These are phyloP conservation scores for Lichtheimia hyalospora DNA, from an alignment of 371 early-diverging fungal genomes.

Conservation along the genomic window DNA sequence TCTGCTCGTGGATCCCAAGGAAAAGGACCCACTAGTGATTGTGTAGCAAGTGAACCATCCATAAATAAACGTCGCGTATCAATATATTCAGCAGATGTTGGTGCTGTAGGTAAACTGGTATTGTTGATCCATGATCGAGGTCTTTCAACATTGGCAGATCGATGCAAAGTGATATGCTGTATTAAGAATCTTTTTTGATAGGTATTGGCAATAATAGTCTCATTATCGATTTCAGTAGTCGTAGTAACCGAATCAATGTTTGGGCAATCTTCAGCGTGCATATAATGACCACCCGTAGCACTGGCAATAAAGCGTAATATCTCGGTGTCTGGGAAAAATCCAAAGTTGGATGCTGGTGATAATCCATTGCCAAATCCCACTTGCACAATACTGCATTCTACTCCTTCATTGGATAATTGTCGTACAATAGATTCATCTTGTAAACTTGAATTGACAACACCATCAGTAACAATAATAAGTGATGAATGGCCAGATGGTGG, in stretches of 20 bases:
- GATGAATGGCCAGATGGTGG: conserved; percentile 68
- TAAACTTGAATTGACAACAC: conserved; percentile 71
- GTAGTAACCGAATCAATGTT: too few relatives aligned
- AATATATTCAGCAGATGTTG: too few relatives aligned
- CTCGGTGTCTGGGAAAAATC: conserved; percentile 88
- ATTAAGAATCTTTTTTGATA: too few relatives aligned
- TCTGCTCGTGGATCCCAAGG: conserved; percentile 7
- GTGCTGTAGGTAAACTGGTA: too few relatives aligned
- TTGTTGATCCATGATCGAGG: too few relatives aligned
- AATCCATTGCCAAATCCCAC: conserved; percentile 60
- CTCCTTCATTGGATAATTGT: conserved; percentile 50
- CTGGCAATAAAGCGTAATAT: conserved; percentile 78
- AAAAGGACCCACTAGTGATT: background rate
- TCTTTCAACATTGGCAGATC: too few relatives aligned
- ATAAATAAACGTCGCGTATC: too few relatives aligned
- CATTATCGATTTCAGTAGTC: background rate
- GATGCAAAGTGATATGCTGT: too few relatives aligned
- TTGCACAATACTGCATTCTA: conserved; percentile 79
- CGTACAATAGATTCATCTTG: conserved; percentile 52
- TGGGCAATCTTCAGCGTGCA: conserved; percentile 74
- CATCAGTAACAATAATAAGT: conserved; percentile 82
- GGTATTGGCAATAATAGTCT: background rate
- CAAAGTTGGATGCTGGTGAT: conserved; percentile 63
- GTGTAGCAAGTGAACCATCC: too few relatives aligned
- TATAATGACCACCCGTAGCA: conserved; percentile 77